These are phyloP conservation scores for Barbarea vulgaris DNA, from an alignment of 345 rosid genomes.

Conservation along the genomic window DNA sequence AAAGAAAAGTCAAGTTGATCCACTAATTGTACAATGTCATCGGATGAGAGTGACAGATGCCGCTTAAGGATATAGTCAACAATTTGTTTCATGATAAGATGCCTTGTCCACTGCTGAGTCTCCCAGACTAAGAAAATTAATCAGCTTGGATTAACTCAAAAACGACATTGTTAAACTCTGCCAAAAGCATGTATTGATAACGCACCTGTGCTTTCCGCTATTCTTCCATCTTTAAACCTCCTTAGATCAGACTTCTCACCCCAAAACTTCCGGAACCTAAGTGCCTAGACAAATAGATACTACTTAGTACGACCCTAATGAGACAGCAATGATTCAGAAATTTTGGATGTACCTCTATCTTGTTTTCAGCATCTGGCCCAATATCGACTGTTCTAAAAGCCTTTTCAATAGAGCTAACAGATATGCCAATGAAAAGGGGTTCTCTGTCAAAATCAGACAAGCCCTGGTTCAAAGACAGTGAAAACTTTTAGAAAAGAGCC, in stretches of 20 bases:
- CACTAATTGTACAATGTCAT: slow-evolving; percentile 60
- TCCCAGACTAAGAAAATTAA: slow-evolving; percentile 68
- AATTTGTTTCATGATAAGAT: slow-evolving; percentile 79
- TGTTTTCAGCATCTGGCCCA: slow-evolving; percentile 91
- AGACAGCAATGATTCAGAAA: slow-evolving; percentile 8
- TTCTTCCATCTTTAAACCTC: slow-evolving; percentile 91
- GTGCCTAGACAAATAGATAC: slow-evolving; percentile 51
- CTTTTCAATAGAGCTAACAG: slow-evolving; percentile 68
- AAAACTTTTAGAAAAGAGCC: slow-evolving; percentile 18
- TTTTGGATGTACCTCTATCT: slow-evolving; percentile 63
- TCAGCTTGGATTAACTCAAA: slow-evolving; percentile 28
- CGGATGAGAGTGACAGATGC: slow-evolving; percentile 65
- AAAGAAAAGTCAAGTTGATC: slow-evolving; percentile 94
- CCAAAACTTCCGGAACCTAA: slow-evolving; percentile 77
- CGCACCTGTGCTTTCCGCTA: slow-evolving; percentile 92
- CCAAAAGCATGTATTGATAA: slow-evolving; percentile 25
- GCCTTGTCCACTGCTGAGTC: slow-evolving; percentile 65
- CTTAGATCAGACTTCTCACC: slow-evolving; percentile 91
- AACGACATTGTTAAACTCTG: slow-evolving; percentile 13
- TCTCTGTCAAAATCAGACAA: slow-evolving; percentile 60
- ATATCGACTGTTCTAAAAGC: slow-evolving; percentile 81
- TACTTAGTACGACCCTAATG: slow-evolving; percentile 10
- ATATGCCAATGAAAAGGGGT: slow-evolving; percentile 77
- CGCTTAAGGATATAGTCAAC: slow-evolving; percentile 59
- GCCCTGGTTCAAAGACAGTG: slow-evolving; percentile 54